Conservation (phyloP, 345 rosid genomes). For the Cardiospermum halicacabum region DNA sequence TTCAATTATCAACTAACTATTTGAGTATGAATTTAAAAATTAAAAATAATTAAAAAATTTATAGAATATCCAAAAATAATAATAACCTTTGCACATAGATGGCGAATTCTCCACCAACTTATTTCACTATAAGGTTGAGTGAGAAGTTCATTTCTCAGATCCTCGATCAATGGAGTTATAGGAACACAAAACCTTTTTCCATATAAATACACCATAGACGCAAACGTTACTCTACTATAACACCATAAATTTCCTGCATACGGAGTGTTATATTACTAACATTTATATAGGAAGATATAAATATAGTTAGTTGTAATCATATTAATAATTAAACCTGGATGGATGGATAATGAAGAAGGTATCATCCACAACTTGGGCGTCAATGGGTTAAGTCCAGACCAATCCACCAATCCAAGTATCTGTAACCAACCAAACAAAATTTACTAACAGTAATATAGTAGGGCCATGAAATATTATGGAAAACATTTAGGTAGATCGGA, state of each 20-base stretch:
- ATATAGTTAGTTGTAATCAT: not conserved
- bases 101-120: not conserved
- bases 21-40: no score
- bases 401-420: not conserved
- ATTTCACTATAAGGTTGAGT: not conserved
- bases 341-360: not conserved
- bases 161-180: not conserved
- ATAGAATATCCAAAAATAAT: no score
- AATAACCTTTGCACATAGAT: not conserved
- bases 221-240: not conserved
- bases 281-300: not conserved
- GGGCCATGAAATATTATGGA: no score
- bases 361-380: not conserved
- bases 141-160: not conserved
- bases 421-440: no score
- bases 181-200: slow-evolving; percentile 1
- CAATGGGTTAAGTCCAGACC: not conserved
- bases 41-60: no score
- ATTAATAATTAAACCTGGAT: not conserved
- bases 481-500: no score
- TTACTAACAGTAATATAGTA: no score
- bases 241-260: not conserved
- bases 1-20: no score
- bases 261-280: no score
- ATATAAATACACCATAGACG: not conserved